Evolutionary conservation across 192 early-diverging fungal species (phyloP).

Genomic region (Pilaira anomala): DNA sequence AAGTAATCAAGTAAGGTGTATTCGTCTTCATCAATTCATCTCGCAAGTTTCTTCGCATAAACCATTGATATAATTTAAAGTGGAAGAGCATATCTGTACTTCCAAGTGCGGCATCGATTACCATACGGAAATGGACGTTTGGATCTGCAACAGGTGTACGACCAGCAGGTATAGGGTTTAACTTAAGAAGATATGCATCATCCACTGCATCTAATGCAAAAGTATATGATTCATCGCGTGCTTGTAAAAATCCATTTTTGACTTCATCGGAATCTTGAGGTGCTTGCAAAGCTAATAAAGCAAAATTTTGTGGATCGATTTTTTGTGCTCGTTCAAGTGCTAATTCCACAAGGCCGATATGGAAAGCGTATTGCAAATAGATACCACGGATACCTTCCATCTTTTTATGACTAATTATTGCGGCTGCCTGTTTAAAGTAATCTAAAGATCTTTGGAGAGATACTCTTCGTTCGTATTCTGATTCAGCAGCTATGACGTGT

Average conservation of each 20-base stretch:
- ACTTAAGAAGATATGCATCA: not conserved
- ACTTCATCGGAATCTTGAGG: not conserved
- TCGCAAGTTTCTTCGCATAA: conserved; percentile 5
- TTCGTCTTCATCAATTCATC: conserved; percentile 18
- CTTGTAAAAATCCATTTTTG: not conserved
- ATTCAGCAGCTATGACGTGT: conserved; percentile 8
- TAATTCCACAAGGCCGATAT: conserved; percentile 25
- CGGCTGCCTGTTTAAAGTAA: conserved; percentile 24
- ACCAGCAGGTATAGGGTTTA: not conserved
- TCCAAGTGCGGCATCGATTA: conserved; percentile 13
- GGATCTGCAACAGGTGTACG: not conserved
- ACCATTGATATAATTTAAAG: conserved; percentile 34
- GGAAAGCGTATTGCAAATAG: conserved; percentile 19
- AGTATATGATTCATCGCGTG: conserved; percentile 6
- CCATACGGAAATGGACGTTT: not conserved
- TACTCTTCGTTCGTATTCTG: conserved; percentile 8
- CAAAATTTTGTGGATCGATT: conserved; percentile 20
- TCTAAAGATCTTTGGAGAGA: conserved; percentile 16
- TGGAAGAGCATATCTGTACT: conserved; percentile 27
- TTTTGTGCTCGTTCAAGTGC: conserved; percentile 28
- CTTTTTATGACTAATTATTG: conserved; percentile 11
- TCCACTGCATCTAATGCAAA: conserved; percentile 12
- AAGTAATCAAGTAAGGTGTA: conserved; percentile 21
- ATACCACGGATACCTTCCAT: conserved; percentile 9
- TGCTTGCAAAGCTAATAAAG: conserved; percentile 13